Evolutionary conservation across 106 monocot species (phyloP), one percentile per base, ranked within the genome.

Genomic region (Amphibolis antarctica): DNA sequence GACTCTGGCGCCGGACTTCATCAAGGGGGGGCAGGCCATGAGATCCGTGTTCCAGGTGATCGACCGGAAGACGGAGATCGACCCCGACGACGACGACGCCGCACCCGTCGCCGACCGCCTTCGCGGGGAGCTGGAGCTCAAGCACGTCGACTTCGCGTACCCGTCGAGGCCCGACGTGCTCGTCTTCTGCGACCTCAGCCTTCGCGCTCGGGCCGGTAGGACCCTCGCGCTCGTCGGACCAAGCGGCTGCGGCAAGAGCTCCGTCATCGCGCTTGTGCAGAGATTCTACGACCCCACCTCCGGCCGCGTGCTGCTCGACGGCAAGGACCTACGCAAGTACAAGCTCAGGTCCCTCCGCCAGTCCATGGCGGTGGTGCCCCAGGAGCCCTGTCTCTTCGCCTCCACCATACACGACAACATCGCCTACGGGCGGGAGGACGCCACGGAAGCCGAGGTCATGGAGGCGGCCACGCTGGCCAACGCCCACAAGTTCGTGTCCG

Each of bases 221-320:
- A 86, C 76, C 49, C 81, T 90, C 0, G 96, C 96, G 0, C 77
- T 96, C 0, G 96, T 96, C 1, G 96, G 94, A 14, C 89, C 89
- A 9, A 96, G 96, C 50, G 89, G 96, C 1, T 90, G 96, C 56
- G 96, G 96, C 11, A 96, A 96, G 69, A 86, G 89, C 80, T 90
- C 96, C 0, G 80, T 96, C 58, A 76, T 96, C 46, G 64, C 96
- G 7, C 66, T 96, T 17, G 59, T 96, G 15, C 86, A 71, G 55
- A 79, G 96, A 9, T 96, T 89, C 80, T 96, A 96, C 61, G 96
- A 96, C 23, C 86, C 96, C 12, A 86, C 18, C 48, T 90, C 89
- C 1, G 96, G 96, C 0, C 73, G 89, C 1, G 82, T 96, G 44
- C 80, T 96, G 31, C 31, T 96, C 2, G 96, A 90, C 49, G 90